Evolutionary conservation across 1,284 basidiomycete genomes (phyloP).

Genomic region (Inonotus hispidus): DNA sequence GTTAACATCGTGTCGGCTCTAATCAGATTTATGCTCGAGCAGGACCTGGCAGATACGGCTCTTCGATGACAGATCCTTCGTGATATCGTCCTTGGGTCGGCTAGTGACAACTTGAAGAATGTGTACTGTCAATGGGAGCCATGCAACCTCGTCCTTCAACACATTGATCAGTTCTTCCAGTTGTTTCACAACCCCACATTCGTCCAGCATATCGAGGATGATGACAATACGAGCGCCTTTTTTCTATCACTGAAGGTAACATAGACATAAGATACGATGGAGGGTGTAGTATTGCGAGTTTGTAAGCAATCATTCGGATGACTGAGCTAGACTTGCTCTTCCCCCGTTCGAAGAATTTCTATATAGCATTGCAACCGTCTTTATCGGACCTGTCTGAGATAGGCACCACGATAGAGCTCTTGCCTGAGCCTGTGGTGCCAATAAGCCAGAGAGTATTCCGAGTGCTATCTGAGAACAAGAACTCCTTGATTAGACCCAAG

Average conservation of each 20-base stretch:
- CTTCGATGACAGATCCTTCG: neutral
- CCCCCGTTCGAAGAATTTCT: neutral
- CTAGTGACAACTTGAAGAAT: slow-evolving; percentile 8
- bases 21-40: neutral
- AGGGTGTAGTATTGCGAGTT: slow-evolving; percentile 12
- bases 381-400: neutral
- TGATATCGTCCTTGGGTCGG: slow-evolving; percentile 4
- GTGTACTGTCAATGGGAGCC: neutral
- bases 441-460: slow-evolving; percentile 15
- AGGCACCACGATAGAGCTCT: slow-evolving; percentile 21
- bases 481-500: slow-evolving; percentile 20
- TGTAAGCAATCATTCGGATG: neutral
- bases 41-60: neutral
- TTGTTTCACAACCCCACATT: slow-evolving; percentile 12
- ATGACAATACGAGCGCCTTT: neutral
- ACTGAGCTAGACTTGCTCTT: neutral
- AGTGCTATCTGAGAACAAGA: slow-evolving; percentile 17
- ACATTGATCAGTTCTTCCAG: slow-evolving; percentile 28
- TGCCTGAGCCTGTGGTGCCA: slow-evolving; percentile 21
- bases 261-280: neutral
- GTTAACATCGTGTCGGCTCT: neutral
- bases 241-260: neutral
- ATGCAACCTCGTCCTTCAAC: slow-evolving; percentile 21
- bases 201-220: slow-evolving; percentile 7
- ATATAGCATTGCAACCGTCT: neutral